Conservation (phyloP, 1,284 basidiomycete genomes). For the Papiliotrema nemorosa region DNA sequence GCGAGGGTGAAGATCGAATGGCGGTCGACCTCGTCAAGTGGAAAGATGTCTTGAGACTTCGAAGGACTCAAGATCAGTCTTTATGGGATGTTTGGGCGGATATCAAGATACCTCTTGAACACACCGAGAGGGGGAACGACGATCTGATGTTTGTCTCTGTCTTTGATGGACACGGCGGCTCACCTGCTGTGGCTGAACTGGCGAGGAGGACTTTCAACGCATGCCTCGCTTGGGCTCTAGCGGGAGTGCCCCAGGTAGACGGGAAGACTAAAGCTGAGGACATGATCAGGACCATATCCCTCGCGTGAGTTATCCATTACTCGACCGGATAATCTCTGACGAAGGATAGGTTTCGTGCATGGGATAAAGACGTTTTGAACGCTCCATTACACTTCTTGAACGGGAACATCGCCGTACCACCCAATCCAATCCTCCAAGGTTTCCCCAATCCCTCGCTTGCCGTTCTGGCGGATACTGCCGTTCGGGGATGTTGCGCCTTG, state of each 20-base stretch:
- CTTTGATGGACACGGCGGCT: neutral
- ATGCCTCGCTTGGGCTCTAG: neutral
- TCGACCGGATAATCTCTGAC: too few relatives aligned
- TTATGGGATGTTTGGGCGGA: neutral
- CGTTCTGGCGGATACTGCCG: neutral
- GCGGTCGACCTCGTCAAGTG: neutral
- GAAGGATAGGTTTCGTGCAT: too few relatives aligned
- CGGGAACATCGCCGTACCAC: neutral
- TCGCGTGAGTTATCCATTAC: too few relatives aligned
- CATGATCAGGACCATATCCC: too few relatives aligned
- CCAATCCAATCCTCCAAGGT: neutral
- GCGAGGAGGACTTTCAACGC: neutral
- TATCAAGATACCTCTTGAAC: neutral
- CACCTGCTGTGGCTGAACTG: neutral
- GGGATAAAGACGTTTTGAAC: neutral
- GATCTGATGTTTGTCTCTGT: neutral
- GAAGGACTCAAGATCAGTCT: neutral
- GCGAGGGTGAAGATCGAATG: neutral
- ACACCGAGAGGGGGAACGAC: neutral
- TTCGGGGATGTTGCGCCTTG: neutral
- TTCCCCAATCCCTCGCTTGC: neutral
- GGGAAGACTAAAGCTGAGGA: too few relatives aligned
- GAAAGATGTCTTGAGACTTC: neutral
- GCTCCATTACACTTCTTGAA: neutral
- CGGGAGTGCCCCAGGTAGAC: too few relatives aligned